Percentiles rank a stretch among this genome's conserved stretches.
Evolutionary conservation across 176 grass and related monocot genomes (phyloP).

Genomic region (Oryza nivara): DNA sequence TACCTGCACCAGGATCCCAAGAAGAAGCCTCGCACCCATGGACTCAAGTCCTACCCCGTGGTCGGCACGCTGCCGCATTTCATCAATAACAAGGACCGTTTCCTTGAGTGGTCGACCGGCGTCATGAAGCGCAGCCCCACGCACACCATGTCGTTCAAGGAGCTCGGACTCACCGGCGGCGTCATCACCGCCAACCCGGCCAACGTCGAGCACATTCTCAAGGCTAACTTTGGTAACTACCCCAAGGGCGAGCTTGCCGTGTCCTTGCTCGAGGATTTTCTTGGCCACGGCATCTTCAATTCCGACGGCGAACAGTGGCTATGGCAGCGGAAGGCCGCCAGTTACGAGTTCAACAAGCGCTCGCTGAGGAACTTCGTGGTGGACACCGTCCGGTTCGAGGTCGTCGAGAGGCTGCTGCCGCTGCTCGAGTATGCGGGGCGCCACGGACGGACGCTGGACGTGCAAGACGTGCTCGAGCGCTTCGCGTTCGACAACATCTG

Average conservation of each 20-base stretch:
- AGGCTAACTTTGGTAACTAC: slow-evolving; percentile 61
- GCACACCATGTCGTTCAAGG: slow-evolving; percentile 60
- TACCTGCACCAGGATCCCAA: slow-evolving; percentile 27
- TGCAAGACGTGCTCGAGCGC: slow-evolving; percentile 69
- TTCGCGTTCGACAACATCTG: slow-evolving; percentile 81
- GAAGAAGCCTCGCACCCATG: slow-evolving; percentile 31
- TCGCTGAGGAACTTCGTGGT: slow-evolving; percentile 54
- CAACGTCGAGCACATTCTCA: slow-evolving; percentile 67
- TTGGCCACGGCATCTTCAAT: slow-evolving; percentile 81
- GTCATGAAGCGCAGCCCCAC: slow-evolving; percentile 48
- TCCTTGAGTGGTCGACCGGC: slow-evolving; percentile 67
- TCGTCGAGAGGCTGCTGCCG: slow-evolving; percentile 52
- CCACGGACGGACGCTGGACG: slow-evolving; percentile 38
- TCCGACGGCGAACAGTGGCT: slow-evolving; percentile 66
- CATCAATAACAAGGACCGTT: slow-evolving; percentile 56
- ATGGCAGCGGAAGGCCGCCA: slow-evolving; percentile 68
- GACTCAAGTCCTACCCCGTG: slow-evolving; percentile 51
- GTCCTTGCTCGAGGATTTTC: slow-evolving; percentile 60
- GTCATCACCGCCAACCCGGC: slow-evolving; percentile 60
- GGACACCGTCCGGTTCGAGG: slow-evolving; percentile 43
- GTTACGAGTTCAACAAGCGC: slow-evolving; percentile 63
- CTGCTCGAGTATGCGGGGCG: slow-evolving; percentile 28
- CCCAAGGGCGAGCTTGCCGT: slow-evolving; percentile 50
- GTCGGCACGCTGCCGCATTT: slow-evolving; percentile 53
- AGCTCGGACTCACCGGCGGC: slow-evolving; percentile 30